These are phyloP conservation scores for Sordariomycetes sp. DNA, from an alignment of 2,329 filamentous ascomycete genomes.

Conservation along the genomic window DNA sequence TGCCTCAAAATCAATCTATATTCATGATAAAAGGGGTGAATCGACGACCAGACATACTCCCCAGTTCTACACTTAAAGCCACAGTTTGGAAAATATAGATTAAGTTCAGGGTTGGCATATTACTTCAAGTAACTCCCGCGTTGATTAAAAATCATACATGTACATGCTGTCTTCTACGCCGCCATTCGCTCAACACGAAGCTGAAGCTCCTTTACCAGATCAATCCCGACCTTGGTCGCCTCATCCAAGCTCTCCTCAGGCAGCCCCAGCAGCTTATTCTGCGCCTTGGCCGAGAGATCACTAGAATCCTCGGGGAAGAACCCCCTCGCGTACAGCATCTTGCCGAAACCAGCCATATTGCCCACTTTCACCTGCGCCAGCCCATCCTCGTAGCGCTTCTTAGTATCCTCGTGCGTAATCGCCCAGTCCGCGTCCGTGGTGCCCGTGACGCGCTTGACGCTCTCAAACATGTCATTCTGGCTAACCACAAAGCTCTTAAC, in stretches of 20 bases:
- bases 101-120: background rate
- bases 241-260: background rate
- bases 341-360: background rate
- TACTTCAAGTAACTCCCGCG: background rate
- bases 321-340: background rate
- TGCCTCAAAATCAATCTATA: no score
- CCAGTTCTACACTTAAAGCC: background rate
- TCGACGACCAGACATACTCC: background rate
- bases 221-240: background rate
- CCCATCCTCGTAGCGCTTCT: conserved; percentile 35
- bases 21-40: no score
- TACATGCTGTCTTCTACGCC: background rate
- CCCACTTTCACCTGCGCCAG: conserved; percentile 14
- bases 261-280: background rate
- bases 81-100: background rate
- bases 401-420: conserved; percentile 31
- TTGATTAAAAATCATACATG: background rate
- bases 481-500: conserved; percentile 44
- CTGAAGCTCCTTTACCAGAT: background rate
- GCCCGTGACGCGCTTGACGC: conserved; percentile 44
- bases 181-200: background rate
- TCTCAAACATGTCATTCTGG: conserved; percentile 53
- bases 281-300: background rate
- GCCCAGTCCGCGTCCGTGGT: conserved; percentile 48
- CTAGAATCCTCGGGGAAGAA: background rate